These are phyloP conservation scores for Pestalotiopsis sp. DNA, from an alignment of 2,329 filamentous ascomycete genomes.

Conservation along the genomic window DNA sequence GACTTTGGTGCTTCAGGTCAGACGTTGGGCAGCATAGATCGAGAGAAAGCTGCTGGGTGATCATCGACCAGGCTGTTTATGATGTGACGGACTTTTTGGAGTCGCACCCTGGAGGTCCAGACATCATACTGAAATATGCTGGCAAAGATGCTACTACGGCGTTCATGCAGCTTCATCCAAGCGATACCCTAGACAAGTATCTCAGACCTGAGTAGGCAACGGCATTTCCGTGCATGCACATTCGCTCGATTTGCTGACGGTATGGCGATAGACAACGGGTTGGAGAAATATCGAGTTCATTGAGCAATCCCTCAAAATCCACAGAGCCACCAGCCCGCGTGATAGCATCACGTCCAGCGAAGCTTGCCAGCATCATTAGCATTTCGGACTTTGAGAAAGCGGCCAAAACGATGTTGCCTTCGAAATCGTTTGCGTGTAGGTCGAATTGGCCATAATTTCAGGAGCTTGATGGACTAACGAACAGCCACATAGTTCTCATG, in stretches of 20 bases:
- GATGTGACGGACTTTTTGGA: conserved; percentile 2
- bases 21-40: conserved; percentile 1
- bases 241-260: not conserved
- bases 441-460: not conserved
- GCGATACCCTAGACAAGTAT: not conserved
- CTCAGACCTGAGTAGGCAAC: not conserved
- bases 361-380: not conserved
- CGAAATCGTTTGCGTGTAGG: not conserved
- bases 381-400: not conserved
- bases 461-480: not conserved
- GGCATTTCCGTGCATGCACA: not conserved
- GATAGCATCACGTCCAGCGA: not conserved
- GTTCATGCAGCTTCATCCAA: not conserved
- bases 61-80: conserved; percentile 1
- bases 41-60: not conserved
- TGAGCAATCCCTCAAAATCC: not conserved
- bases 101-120: not conserved
- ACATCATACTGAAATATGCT: not conserved
- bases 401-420: not conserved
- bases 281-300: not conserved
- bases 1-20: not conserved
- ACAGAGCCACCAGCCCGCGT: not conserved
- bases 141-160: not conserved
- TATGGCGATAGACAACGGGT: not conserved
- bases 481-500: not conserved